Conservation (phyloP, 495 filamentous ascomycete genomes). For the Hypoxylon intermedium region DNA sequence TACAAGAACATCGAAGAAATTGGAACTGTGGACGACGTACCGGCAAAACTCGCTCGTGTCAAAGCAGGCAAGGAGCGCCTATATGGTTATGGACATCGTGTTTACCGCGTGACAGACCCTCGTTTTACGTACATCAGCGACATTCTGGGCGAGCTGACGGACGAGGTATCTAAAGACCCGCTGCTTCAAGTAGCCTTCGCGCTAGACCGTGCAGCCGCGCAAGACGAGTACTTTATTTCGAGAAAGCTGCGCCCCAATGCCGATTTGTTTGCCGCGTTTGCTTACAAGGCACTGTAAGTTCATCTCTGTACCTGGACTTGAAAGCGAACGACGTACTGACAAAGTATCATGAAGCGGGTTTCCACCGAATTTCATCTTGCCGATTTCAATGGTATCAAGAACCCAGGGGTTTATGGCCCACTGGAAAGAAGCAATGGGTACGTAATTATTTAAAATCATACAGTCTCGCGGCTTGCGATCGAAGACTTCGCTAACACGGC, state of each 20-base stretch:
- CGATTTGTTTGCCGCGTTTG: slow-evolving; percentile 60
- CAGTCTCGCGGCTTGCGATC: too few relatives aligned
- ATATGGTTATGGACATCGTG: slow-evolving; percentile 62
- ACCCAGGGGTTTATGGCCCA: slow-evolving; percentile 23
- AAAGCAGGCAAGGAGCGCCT: slow-evolving; percentile 56
- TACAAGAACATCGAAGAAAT: slow-evolving; percentile 56
- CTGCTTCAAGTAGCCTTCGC: slow-evolving; percentile 54
- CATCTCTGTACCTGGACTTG: too few relatives aligned
- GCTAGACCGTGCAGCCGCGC: slow-evolving; percentile 52
- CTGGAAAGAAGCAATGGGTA: slow-evolving; percentile 28
- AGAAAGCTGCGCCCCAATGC: slow-evolving; percentile 59
- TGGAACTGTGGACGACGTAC: slow-evolving; percentile 49
- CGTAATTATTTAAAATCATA: too few relatives aligned
- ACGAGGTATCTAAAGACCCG: slow-evolving; percentile 39
- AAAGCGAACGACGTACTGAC: too few relatives aligned
- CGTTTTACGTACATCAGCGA: slow-evolving; percentile 50
- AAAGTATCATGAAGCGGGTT: too few relatives aligned
- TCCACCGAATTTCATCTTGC: too few relatives aligned
- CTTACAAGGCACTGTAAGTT: slow-evolving; percentile 59
- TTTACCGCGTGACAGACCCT: slow-evolving; percentile 59
- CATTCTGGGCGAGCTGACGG: slow-evolving; percentile 48
- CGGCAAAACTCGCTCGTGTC: slow-evolving; percentile 51
- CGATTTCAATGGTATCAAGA: slow-evolving; percentile 10
- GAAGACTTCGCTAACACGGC: too few relatives aligned
- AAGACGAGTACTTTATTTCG: slow-evolving; percentile 56